A percentile compares a stretch with the other conserved stretches of the same genome.
These are phyloP conservation scores for Mycena amicta DNA, from an alignment of 768 basidiomycete genomes.

Conservation along the genomic window DNA sequence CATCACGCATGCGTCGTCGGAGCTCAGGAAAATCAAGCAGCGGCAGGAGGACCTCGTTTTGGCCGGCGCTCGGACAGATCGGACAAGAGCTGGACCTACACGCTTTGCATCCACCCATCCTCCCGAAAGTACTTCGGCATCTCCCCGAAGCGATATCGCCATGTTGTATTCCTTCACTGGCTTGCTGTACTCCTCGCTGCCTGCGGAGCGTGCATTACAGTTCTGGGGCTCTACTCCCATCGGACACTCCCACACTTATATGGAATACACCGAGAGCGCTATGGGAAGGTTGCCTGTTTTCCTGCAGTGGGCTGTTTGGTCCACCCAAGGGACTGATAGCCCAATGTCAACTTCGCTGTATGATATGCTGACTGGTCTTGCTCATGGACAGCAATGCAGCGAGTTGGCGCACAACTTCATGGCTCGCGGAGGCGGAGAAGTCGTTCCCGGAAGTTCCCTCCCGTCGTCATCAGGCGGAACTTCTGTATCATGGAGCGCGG, in stretches of 20 bases:
- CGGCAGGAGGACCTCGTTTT: conserved; percentile 84
- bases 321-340: conserved; percentile 71
- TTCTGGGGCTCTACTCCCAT: conserved; percentile 75
- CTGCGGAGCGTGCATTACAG: conserved; percentile 76
- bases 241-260: conserved; percentile 47
- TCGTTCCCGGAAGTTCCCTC: conserved; percentile 60
- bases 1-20: conserved; percentile 77
- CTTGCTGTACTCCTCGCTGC: conserved; percentile 72
- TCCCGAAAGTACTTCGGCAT: conserved; percentile 39
- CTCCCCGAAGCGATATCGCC: conserved; percentile 82
- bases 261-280: conserved; percentile 63
- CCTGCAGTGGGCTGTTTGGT: conserved; percentile 90
- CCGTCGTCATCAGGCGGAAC: conserved; percentile 55
- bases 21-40: conserved; percentile 84
- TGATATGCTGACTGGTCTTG: conserved; percentile 85
- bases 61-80: conserved; percentile 65
- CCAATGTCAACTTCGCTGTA: conserved; percentile 80
- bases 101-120: conserved; percentile 47
- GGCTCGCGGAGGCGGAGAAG: conserved; percentile 72
- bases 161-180: conserved; percentile 84
- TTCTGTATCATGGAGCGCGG: conserved; percentile 74
- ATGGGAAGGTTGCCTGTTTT: conserved; percentile 71
- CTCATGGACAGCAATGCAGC: conserved; percentile 83
- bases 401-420: conserved; percentile 90
- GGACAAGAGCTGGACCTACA: conserved; percentile 54